phyloP scores from a whole-genome alignment of 2,329 filamentous ascomycete genomes.

The Pseudogymnoascus sp. region DNA sequence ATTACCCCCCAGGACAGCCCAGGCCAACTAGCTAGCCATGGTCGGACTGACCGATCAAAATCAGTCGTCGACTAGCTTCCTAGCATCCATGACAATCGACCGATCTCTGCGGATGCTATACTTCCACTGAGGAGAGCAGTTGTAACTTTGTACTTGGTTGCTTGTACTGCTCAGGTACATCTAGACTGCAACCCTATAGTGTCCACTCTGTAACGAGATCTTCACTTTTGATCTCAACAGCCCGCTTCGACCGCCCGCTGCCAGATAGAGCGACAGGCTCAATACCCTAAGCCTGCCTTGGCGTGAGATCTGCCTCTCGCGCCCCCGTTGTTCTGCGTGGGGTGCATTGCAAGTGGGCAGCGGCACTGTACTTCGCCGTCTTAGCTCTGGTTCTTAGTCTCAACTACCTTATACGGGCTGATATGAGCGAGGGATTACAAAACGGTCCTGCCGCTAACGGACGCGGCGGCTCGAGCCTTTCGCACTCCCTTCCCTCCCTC shows the following conservation, averaged over 20 bases:
- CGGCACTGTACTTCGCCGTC: not conserved
- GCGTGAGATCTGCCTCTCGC: not conserved
- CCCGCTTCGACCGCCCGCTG: not conserved
- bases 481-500: constrained; percentile 1
- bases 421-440: not conserved
- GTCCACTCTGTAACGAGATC: not conserved
- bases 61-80: not conserved
- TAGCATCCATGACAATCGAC: not conserved
- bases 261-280: not conserved
- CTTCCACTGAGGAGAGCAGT: not conserved
- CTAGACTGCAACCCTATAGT: not conserved
- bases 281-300: not conserved
- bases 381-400: not conserved
- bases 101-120: not conserved
- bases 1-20: not conserved
- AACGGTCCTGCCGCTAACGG: not conserved
- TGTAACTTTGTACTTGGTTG: not conserved
- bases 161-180: not conserved
- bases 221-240: not conserved
- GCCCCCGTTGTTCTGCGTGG: not conserved
- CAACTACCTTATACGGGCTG: not conserved
- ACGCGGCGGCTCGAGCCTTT: constrained; percentile 5
- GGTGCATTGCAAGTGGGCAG: not conserved
- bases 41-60: not conserved
- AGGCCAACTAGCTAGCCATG: not conserved